Evolutionary conservation across 345 rosid genomes (phyloP).

Genomic region (Arabis alpina): DNA sequence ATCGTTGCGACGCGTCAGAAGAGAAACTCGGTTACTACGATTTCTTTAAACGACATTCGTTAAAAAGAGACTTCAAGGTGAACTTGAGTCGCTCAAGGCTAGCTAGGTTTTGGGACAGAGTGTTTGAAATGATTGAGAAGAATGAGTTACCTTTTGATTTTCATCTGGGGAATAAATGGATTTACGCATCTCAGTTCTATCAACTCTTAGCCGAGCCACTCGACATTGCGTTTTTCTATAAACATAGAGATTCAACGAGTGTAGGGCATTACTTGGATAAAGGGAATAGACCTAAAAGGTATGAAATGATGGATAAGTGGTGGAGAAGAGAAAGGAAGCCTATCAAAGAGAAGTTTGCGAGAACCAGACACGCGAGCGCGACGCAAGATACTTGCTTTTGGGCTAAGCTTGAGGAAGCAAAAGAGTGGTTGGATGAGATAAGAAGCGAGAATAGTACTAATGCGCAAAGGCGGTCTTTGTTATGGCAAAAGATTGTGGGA

Average conservation of each 20-base stretch:
- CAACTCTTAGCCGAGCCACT: conserved; percentile 76
- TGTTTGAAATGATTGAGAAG: conserved; percentile 63
- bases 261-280: conserved; percentile 56
- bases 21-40: conserved; percentile 75
- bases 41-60: conserved; percentile 59
- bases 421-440: conserved; percentile 52
- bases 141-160: conserved; percentile 76
- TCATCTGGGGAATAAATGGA: conserved; percentile 59
- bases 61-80: conserved; percentile 54
- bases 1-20: conserved; percentile 51
- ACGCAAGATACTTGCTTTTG: conserved; percentile 92
- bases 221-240: conserved; percentile 74
- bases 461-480: not conserved
- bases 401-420: conserved; percentile 85
- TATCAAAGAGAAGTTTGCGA: conserved; percentile 21
- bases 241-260: conserved; percentile 36
- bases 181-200: conserved; percentile 63
- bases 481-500: conserved; percentile 43
- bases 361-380: conserved; percentile 59
- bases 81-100: conserved; percentile 69
- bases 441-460: conserved; percentile 48
- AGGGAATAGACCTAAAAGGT: conserved; percentile 73
- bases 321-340: conserved; percentile 42
- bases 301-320: conserved; percentile 69
- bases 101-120: conserved; percentile 66